phyloP scores from a whole-genome alignment of 2,329 filamentous ascomycete genomes.

The Arthrobotrys pseudoclavata region DNA sequence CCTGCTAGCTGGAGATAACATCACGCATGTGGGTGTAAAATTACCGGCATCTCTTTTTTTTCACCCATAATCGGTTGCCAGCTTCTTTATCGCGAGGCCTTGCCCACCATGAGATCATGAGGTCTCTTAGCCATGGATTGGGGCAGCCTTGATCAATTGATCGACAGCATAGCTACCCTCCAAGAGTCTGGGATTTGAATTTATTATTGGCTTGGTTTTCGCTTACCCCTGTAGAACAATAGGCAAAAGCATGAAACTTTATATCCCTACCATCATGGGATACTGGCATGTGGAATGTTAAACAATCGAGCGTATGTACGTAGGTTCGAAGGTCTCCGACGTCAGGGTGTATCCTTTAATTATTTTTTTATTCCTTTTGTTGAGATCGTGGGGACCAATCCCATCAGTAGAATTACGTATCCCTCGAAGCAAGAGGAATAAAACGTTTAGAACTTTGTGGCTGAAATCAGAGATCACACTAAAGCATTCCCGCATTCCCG shows the following conservation, averaged over 20 bases:
- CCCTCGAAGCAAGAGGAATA: neutral
- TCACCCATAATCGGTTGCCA: neutral
- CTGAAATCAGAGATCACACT: constrained; percentile 17
- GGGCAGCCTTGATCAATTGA: neutral
- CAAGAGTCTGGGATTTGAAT: neutral
- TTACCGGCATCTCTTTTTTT: neutral
- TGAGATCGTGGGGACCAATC: constrained; percentile 19
- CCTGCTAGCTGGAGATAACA: neutral
- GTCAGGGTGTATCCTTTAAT: constrained; percentile 1
- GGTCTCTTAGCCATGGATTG: constrained; percentile 10
- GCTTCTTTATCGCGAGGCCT: neutral
- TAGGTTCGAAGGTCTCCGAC: neutral
- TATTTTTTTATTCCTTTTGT: neutral
- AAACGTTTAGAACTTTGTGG: neutral
- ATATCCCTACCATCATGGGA: neutral
- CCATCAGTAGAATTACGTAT: neutral
- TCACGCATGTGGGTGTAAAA: neutral
- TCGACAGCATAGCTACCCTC: neutral
- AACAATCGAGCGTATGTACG: neutral
- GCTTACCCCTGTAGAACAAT: constrained; percentile 12
- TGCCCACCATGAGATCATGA: constrained; percentile 15
- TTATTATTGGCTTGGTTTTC: neutral
- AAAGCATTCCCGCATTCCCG: constrained; percentile 20
- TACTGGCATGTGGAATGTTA: constrained; percentile 4
- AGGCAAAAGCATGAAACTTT: constrained; percentile 1